Evolutionary conservation across 345 rosid genomes (phyloP), one percentile per base, ranked within the genome.

Genomic region (Stellera chamaejasme): DNA sequence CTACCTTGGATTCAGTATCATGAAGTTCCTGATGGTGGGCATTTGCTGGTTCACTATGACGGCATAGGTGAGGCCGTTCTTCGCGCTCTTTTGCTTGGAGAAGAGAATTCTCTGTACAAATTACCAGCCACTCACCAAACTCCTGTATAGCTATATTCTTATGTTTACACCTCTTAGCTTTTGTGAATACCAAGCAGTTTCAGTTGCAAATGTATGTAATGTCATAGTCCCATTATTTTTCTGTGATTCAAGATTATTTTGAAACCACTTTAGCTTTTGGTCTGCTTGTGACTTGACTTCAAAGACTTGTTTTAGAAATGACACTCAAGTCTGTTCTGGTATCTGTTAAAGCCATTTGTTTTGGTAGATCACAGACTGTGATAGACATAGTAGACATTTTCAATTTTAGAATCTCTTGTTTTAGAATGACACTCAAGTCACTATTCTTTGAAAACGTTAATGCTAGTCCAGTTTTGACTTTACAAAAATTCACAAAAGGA

Each of bases 11-110:
- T 86, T 56, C 75, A 42, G 64, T 86, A 89, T 36, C 95, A 86
- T 41, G 97, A 89, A 67, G 80, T 89, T 26, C 78, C 80, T 55
- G 82, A 71, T 41, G 97, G 97, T 42, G 97, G 95, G 4, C 95
- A 87, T 61, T 59, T 87, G 66, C 76, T 86, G 44, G 80, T 87
- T 43, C 88, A 84, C 55, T 81, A 90, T 43, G 70, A 56, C 2
- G 90, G 90, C 0, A 55, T 84, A 1, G 79, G 88, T 36, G 93
- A 87, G 27, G 74, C 84, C 15, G 79, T 90, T 55, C 62, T 84
- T 58, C 80, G 68, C 60, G 68, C 91, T 1, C 84, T 84, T 60
- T 68, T 86, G 66, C 62, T 82, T 53, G 84, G 90, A 58, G 84
- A 84, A 69, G 84, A 80, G 50, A 77, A 74, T 11, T 66, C 67